Percentiles rank a stretch among this genome's conserved stretches.
These are phyloP conservation scores for Ormosia emarginata DNA, from an alignment of 306 rosid species.

Conservation along the genomic window DNA sequence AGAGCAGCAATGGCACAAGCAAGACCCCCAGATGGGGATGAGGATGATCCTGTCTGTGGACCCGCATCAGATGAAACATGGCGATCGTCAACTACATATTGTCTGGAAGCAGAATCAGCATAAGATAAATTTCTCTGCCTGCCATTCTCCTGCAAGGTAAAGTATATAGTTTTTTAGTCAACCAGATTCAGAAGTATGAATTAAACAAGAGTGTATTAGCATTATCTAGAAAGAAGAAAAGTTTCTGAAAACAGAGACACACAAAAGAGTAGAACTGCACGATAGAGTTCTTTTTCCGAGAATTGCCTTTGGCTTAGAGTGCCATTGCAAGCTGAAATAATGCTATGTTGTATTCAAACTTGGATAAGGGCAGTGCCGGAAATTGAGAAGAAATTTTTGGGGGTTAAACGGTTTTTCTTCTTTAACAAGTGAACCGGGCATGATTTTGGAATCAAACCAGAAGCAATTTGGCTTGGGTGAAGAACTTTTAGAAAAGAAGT, in stretches of 20 bases:
- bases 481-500: too few species aligned
- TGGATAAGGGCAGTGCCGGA: not conserved
- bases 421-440: not conserved
- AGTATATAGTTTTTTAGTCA: not conserved
- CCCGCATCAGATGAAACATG: slow-evolving; percentile 41
- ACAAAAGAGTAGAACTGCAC: not conserved
- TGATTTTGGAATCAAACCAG: too few species aligned
- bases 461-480: too few species aligned
- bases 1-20: slow-evolving; percentile 98
- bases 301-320: not conserved
- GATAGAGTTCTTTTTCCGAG: not conserved
- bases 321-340: not conserved
- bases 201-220: not conserved
- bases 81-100: slow-evolving; percentile 36
- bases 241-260: not conserved
- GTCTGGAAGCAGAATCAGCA: slow-evolving; percentile 52
- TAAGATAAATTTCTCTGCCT: slow-evolving; percentile 51
- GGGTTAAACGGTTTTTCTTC: not conserved
- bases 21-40: slow-evolving; percentile 93
- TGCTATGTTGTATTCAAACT: not conserved
- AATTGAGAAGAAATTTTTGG: not conserved
- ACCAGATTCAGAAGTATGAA: slow-evolving; percentile 9
- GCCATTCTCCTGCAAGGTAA: slow-evolving; percentile 68
- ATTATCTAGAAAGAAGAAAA: not conserved
- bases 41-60: slow-evolving; percentile 58